A percentile compares a stretch with the other conserved stretches of the same genome.
Conservation (phyloP, 495 filamentous ascomycete species). For the Xylaria palmicola region DNA sequence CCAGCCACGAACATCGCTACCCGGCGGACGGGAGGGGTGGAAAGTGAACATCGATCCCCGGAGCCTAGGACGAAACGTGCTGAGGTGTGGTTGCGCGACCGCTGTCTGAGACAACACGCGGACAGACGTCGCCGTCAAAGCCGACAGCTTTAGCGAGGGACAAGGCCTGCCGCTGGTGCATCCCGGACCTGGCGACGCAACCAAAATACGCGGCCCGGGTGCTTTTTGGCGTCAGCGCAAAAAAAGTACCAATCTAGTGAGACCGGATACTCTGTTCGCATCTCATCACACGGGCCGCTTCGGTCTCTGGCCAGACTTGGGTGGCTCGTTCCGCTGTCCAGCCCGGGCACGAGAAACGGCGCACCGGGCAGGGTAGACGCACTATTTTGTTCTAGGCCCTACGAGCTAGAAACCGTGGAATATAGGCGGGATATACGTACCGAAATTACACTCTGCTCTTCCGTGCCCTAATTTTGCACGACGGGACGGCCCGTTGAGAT, state of each 20-base stretch:
- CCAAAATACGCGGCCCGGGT: no score
- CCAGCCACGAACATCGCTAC: constrained; percentile 4
- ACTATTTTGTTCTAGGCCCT: background rate
- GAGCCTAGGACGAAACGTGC: constrained; percentile 9
- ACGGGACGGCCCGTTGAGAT: constrained; percentile 8
- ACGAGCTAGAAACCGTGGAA: background rate
- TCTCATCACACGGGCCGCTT: no score
- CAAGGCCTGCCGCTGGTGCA: background rate
- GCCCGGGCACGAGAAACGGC: background rate
- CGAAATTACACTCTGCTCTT: background rate
- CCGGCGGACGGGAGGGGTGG: background rate
- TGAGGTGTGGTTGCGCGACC: constrained; percentile 8
- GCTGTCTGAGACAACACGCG: constrained; percentile 13
- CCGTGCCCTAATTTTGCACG: background rate
- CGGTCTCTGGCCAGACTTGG: no score
- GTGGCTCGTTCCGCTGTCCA: no score
- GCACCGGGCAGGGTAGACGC: background rate
- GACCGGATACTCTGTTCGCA: no score
- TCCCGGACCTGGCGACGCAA: no score
- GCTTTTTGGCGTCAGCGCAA: no score
- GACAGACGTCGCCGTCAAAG: constrained; percentile 1
- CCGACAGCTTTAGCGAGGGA: background rate
- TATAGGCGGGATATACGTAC: constrained; percentile 1
- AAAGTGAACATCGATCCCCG: background rate
- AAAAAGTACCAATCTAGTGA: no score